These are phyloP conservation scores for Auriscalpium vulgare DNA, from an alignment of 768 basidiomycete genomes.

Conservation along the genomic window DNA sequence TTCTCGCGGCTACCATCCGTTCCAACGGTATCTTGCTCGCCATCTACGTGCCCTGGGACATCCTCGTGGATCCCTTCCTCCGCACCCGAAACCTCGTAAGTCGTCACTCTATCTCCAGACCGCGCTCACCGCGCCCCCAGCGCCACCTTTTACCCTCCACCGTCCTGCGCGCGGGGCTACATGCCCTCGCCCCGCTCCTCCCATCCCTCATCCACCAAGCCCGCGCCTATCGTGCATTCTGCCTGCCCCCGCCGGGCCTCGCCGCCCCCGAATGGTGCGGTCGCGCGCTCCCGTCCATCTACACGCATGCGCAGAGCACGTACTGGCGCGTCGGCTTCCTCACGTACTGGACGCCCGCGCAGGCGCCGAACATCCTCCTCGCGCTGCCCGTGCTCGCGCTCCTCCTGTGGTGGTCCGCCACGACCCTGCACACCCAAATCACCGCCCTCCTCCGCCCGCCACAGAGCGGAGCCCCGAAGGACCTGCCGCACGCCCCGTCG, in stretches of 20 bases:
- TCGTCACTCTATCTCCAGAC: not conserved
- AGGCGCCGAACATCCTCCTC: conserved; percentile 85
- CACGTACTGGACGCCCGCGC: conserved; percentile 74
- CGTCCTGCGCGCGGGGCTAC: conserved; percentile 29
- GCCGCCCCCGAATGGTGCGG: conserved; percentile 55
- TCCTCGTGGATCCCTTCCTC: conserved; percentile 49
- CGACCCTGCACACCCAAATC: not conserved
- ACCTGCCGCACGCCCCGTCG: not conserved
- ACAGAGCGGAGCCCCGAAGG: not conserved
- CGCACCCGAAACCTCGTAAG: conserved; percentile 11
- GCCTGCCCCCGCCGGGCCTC: conserved; percentile 28
- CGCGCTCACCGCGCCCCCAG: not conserved
- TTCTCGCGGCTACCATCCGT: conserved; percentile 56
- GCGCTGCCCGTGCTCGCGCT: conserved; percentile 59
- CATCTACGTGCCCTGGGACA: conserved; percentile 76
- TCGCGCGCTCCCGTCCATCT: conserved; percentile 55
- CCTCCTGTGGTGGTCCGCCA: conserved; percentile 19
- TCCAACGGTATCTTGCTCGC: conserved; percentile 71
- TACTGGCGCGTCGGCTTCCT: conserved; percentile 90
- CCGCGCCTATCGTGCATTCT: conserved; percentile 61
- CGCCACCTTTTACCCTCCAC: conserved; percentile 27
- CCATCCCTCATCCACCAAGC: conserved; percentile 74
- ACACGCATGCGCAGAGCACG: conserved; percentile 68
- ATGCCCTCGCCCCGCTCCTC: conserved; percentile 39
- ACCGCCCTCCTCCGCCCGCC: not conserved